A percentile compares a stretch with the other conserved stretches of the same genome.
These are phyloP conservation scores for Parastagonospora nodorum DNA, from an alignment of 2,329 filamentous ascomycete genomes.

Conservation along the genomic window DNA sequence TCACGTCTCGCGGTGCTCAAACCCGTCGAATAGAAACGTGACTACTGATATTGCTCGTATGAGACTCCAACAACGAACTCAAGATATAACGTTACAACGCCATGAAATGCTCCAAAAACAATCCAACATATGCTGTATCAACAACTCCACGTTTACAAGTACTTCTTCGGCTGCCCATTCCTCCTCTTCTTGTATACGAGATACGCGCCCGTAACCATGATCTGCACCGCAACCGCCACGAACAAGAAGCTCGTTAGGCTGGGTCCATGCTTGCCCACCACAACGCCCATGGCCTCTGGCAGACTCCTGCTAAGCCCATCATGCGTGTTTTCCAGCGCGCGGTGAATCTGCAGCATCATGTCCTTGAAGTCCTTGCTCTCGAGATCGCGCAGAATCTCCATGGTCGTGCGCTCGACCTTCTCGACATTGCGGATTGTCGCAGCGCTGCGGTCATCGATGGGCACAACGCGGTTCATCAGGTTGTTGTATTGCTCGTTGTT, in stretches of 20 bases:
- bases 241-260: slow-evolving; percentile 68
- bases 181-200: slow-evolving; percentile 80
- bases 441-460: slow-evolving; percentile 37
- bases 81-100: neutral
- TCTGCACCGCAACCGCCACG: slow-evolving; percentile 75
- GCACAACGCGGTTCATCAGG: slow-evolving; percentile 42
- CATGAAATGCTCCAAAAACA: neutral
- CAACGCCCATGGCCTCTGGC: slow-evolving; percentile 57
- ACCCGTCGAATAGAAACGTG: neutral
- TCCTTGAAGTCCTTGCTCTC: slow-evolving; percentile 63
- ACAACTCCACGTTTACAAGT: slow-evolving; percentile 59
- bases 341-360: slow-evolving; percentile 59
- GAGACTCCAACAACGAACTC: neutral
- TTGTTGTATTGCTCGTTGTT: slow-evolving; percentile 64
- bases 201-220: slow-evolving; percentile 71
- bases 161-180: slow-evolving; percentile 85
- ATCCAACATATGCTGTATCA: too few relatives aligned
- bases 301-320: slow-evolving; percentile 57
- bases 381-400: slow-evolving; percentile 58
- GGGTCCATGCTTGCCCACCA: slow-evolving; percentile 59
- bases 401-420: slow-evolving; percentile 58
- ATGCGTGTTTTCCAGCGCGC: slow-evolving; percentile 59
- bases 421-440: slow-evolving; percentile 56
- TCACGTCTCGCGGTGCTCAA: too few relatives aligned
- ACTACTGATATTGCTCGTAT: too few relatives aligned